These are phyloP conservation scores for Lactarius akahatsu DNA, from an alignment of 768 basidiomycete genomes.

Conservation along the genomic window DNA sequence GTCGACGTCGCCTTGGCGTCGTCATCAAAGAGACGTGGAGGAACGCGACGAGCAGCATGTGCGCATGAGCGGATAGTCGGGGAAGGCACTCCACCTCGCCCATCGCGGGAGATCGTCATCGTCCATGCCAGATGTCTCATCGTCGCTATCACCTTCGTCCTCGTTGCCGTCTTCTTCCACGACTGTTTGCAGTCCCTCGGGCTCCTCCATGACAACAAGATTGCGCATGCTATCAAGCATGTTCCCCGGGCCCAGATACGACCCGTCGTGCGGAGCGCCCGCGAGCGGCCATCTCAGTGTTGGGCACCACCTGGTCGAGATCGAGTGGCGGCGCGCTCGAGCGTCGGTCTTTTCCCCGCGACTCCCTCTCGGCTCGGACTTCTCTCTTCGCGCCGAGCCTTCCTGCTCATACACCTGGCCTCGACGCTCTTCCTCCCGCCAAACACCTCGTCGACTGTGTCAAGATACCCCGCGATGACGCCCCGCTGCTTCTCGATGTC, in stretches of 20 bases:
- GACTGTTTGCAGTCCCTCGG: too few relatives aligned
- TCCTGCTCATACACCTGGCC: conserved; percentile 51
- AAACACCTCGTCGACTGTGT: conserved; percentile 70
- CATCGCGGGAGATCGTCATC: conserved; percentile 76
- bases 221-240: too few relatives aligned
- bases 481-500: conserved; percentile 57
- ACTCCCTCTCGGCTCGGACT: conserved; percentile 40
- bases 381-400: conserved; percentile 47
- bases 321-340: conserved; percentile 45
- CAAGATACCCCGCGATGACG: conserved; percentile 57
- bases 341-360: conserved; percentile 43
- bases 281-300: neutral
- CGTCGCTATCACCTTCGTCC: neutral
- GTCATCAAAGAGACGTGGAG: conserved; percentile 14
- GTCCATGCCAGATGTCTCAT: conserved; percentile 42
- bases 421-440: conserved; percentile 51
- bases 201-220: too few relatives aligned
- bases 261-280: conserved; percentile 44
- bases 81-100: conserved; percentile 63
- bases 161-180: conserved; percentile 34
- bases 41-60: conserved; percentile 48
- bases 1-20: too few relatives aligned
- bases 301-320: conserved; percentile 31
- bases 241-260: conserved; percentile 53
- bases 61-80: conserved; percentile 59